Base-by-base conservation (phyloP, 345 rosid genomes). In the Mallotus nudiflorus region DNA sequence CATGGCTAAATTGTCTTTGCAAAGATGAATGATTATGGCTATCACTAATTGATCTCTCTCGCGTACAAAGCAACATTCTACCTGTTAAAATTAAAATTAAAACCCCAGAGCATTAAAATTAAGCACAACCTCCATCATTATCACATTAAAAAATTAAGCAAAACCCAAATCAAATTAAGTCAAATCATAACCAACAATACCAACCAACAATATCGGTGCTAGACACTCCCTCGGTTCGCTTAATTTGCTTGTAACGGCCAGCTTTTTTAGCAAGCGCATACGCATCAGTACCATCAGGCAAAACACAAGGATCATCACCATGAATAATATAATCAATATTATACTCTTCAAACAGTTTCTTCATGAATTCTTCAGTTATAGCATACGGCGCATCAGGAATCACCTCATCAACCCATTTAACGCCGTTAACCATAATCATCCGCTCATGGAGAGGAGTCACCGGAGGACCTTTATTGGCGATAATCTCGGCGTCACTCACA, bases 331-430 rank as follows among this genome's bases (percentile, higher is more conserved):
- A 89, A 40, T 89, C 96, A 14, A 87, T 89, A 18, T 86, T 77
- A 67, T 84, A 88, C 28, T 87, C 89, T 62, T 83, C 83, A 61
- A 89, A 89, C 16, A 89, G 77, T 63, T 81, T 87, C 81, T 78
- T 84, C 96, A 87, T 87, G 80, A 89, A 87, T 28, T 85, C 91
- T 73, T 86, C 87, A 0, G 96, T 87, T 14, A 87, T 89, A 0
- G 92, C 92, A 69, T 87, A 89, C 0, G 96, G 96, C 6, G 96
- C 96, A 57, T 89, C 90, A 1, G 84, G 63, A 55, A 89, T 87
- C 7, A 89, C 96, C 80, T 87, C 91, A 62, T 87, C 89, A 53
- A 89, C 92, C 96, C 96, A 89, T 73, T 89, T 89, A 33, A 89
- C 88, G 4, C 88, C 96, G 25, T 70, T 82, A 48, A 90, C 96